Conservation (phyloP, 805 yeast genomes). For the Teunomyces kruisii region DNA sequence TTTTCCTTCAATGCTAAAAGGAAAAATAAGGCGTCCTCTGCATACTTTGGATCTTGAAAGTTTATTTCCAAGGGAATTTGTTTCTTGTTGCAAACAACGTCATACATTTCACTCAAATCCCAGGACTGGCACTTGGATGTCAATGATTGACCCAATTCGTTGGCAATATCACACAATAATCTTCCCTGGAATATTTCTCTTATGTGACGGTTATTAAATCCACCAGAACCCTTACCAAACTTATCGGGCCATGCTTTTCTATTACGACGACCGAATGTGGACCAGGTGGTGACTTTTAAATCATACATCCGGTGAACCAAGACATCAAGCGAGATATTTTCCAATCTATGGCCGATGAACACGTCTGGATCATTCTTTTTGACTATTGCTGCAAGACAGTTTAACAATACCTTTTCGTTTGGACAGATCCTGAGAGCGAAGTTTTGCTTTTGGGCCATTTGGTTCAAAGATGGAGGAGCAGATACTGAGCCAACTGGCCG, state of each 20-base stretch:
- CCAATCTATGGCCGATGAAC: conserved; percentile 83
- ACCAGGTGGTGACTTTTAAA: conserved; percentile 71
- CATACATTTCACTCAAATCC: conserved; percentile 91
- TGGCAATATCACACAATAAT: conserved; percentile 86
- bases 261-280: conserved; percentile 78
- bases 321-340: conserved; percentile 74
- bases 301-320: conserved; percentile 79
- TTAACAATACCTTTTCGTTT: conserved; percentile 71
- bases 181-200: conserved; percentile 82
- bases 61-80: conserved; percentile 70
- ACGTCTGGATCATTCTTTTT: conserved; percentile 87
- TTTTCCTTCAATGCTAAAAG: conserved; percentile 72
- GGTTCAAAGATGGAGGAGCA: conserved; percentile 75
- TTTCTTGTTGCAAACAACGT: conserved; percentile 66
- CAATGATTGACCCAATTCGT: conserved; percentile 91
- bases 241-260: conserved; percentile 77
- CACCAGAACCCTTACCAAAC: conserved; percentile 54
- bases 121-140: conserved; percentile 91
- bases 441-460: conserved; percentile 54
- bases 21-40: conserved; percentile 65
- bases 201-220: conserved; percentile 50
- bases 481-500: conserved; percentile 69
- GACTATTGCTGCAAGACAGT: conserved; percentile 70
- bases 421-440: conserved; percentile 58
- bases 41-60: conserved; percentile 61